Evolutionary conservation across 345 rosid genomes (phyloP).

Genomic region (Sonneratia alba): DNA sequence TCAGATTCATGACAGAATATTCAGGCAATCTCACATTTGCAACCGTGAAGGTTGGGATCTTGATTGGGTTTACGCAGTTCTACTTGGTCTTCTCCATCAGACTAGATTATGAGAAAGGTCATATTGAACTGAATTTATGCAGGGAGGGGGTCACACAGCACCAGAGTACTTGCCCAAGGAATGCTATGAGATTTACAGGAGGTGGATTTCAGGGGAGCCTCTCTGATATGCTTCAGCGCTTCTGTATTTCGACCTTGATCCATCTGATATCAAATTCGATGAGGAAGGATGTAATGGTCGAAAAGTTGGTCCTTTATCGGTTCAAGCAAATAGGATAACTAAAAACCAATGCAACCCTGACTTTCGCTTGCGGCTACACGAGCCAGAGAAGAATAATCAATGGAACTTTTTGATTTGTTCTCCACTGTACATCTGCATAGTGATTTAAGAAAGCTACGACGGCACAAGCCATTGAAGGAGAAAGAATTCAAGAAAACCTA

Average conservation of each 20-base stretch:
- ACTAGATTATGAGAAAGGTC: not conserved
- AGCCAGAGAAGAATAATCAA: not conserved
- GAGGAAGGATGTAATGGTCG: too few relatives aligned
- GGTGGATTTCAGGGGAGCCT: constrained; percentile 17
- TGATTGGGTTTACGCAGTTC: not conserved
- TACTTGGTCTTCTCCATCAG: not conserved
- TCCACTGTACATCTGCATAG: not conserved
- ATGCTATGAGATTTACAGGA: constrained; percentile 21
- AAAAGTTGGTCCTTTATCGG: not conserved
- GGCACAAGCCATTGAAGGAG: not conserved
- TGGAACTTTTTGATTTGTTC: not conserved
- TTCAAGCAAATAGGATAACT: not conserved
- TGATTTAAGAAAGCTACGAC: too few relatives aligned
- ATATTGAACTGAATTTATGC: not conserved
- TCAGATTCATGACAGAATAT: constrained; percentile 13
- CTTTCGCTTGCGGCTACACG: not conserved
- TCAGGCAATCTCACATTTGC: constrained; percentile 17
- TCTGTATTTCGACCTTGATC: not conserved
- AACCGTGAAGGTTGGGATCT: constrained; percentile 20
- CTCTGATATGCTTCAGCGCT: not conserved
- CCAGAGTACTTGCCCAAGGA: constrained; percentile 20
- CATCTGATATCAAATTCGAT: not conserved
- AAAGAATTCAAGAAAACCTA: not conserved
- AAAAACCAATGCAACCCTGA: not conserved
- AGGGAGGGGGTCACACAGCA: constrained; percentile 27